Base-by-base conservation (phyloP, 805 yeast species). In the Kodamaea laetipori region DNA sequence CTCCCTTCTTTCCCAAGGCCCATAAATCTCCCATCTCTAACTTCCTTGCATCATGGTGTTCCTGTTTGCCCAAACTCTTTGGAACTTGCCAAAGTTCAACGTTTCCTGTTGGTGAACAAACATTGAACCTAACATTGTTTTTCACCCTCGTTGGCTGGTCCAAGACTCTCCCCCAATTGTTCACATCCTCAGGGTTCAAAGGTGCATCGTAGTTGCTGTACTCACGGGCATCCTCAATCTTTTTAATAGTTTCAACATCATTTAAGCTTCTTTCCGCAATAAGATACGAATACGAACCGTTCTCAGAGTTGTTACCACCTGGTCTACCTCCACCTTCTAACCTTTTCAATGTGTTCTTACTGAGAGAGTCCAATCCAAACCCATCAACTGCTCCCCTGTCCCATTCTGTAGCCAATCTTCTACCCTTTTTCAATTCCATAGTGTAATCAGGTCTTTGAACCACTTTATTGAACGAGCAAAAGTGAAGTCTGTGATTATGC, bases 1-100 rank as follows among this genome's bases (percentile, higher is more conserved):
- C 63, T 24, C 63, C 56, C 55, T 71, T 71, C 51, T 62, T 62
- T 7, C 63, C 71, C 43, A 61, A 56, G 1, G 86, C 83, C 99
- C 98, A 94, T 41, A 83, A 64, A 60, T 94, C 99, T 16, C 97
- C 96, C 57, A 78, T 77, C n/a, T 63, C 64, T 0, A 88, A 79
- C 61, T 94, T 92, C 43, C 97, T 74, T 0, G 96, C 96, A 67
- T 94, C 98, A 57, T 87, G 95, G 53, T 88, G 94, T 2, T 72
- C 80, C 48, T 80, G 84, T 48, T 80, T 80, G 4, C 88, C 86
- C 43, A 78, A 73, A 13, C 95, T 81, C 59, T 83, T 86, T 0
- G 97, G 84, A 2, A 94, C 77, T 11, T 82, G 82, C 96, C 97
- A 90, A 46, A 82, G 81, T 64, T 92, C 97, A 33, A 92, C 64